A percentile compares a stretch with the other conserved stretches of the same genome.
Conservation (phyloP, 768 basidiomycete genomes). For the Kwoniella sp. region DNA sequence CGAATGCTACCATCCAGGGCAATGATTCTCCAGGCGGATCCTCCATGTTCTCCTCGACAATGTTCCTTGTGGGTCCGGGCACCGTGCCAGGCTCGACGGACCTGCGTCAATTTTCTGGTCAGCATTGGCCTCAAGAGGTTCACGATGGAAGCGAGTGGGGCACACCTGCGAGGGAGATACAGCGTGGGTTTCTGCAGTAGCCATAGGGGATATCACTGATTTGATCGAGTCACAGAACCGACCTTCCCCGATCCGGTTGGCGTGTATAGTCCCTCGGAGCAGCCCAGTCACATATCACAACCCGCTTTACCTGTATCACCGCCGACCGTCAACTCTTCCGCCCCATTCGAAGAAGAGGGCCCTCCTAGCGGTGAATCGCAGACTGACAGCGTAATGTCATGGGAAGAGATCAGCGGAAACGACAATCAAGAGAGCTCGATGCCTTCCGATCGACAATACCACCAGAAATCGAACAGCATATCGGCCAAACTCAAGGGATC, state of each 20-base stretch:
- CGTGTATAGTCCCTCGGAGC: slow-evolving; percentile 1
- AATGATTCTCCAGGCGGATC: slow-evolving; percentile 32
- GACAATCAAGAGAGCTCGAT: slow-evolving; percentile 32
- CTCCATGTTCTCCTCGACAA: slow-evolving; percentile 29
- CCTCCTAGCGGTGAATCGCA: too few species aligned
- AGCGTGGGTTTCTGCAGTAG: slow-evolving; percentile 15
- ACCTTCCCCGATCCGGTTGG: slow-evolving; percentile 17
- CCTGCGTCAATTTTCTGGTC: slow-evolving; percentile 5
- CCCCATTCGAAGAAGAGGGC: not conserved
- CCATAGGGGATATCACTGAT: not conserved
- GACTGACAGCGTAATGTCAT: slow-evolving; percentile 38
- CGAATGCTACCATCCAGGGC: slow-evolving; percentile 17
- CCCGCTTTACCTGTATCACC: too few species aligned
- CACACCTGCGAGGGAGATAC: slow-evolving; percentile 34
- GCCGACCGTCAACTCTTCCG: not conserved
- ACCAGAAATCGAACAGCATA: slow-evolving; percentile 38
- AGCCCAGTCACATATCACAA: too few species aligned
- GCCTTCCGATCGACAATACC: slow-evolving; percentile 30
- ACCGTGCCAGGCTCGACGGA: slow-evolving; percentile 1
- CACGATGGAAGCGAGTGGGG: slow-evolving; percentile 39
- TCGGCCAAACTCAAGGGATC: slow-evolving; percentile 39
- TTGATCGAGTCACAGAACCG: slow-evolving; percentile 8
- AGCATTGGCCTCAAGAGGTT: slow-evolving; percentile 31
- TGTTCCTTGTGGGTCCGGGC: slow-evolving; percentile 35
- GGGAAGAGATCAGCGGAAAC: slow-evolving; percentile 43